These are phyloP conservation scores for Sideroxylon spinosum DNA, from an alignment of 179 eudicot species.

Conservation along the genomic window DNA sequence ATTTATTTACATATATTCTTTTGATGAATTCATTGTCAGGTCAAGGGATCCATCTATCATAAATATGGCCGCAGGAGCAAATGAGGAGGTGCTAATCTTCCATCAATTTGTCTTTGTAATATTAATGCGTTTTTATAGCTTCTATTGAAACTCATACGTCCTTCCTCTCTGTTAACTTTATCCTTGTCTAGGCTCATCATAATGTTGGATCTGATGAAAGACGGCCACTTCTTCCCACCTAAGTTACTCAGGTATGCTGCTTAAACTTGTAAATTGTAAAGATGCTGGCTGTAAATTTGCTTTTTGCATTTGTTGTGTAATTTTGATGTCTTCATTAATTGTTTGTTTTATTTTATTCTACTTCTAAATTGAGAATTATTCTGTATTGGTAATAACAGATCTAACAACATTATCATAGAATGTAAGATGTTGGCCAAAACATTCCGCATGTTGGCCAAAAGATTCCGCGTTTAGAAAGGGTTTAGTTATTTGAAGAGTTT, in stretches of 20 bases:
- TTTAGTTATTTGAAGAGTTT: no score
- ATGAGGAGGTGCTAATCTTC: slow-evolving; percentile 59
- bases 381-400: background rate
- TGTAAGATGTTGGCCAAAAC: background rate
- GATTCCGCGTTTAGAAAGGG: no score
- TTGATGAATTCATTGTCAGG: slow-evolving; percentile 31
- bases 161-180: background rate
- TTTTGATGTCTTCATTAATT: background rate
- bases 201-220: slow-evolving; percentile 61
- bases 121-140: background rate
- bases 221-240: slow-evolving; percentile 77
- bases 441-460: background rate
- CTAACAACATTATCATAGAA: background rate
- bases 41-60: slow-evolving; percentile 51
- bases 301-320: background rate
- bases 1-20: background rate
- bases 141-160: slow-evolving; percentile 6
- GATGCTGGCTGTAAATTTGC: background rate
- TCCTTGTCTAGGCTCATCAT: slow-evolving; percentile 56
- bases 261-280: slow-evolving; percentile 12
- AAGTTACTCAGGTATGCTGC: slow-evolving; percentile 40
- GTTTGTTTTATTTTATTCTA: background rate
- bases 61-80: slow-evolving; percentile 83
- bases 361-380: background rate
- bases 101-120: background rate